A percentile compares a stretch with the other conserved stretches of the same genome.
Evolutionary conservation across 208 protist genomes (phyloP).

Genomic region (Wallacemonas sp.): DNA sequence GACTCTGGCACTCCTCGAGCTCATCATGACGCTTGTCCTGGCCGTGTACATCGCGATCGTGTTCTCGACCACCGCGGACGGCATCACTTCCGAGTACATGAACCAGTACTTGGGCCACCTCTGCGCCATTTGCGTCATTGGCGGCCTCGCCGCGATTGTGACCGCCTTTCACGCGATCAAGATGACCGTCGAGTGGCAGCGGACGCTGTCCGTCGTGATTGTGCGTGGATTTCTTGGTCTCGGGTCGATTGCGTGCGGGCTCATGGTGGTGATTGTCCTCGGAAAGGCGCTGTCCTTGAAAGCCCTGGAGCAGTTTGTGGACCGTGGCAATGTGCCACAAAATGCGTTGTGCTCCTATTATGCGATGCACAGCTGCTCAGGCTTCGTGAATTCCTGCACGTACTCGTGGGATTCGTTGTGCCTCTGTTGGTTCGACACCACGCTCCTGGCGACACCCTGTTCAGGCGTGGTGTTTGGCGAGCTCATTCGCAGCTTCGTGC

Average conservation of each 20-base stretch:
- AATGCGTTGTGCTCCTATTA: conserved; percentile 33
- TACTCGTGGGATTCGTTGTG: not conserved
- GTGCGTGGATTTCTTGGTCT: conserved; percentile 24
- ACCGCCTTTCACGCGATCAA: conserved; percentile 49
- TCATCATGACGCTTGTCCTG: conserved; percentile 37
- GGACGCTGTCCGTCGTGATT: conserved; percentile 11
- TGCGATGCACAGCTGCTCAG: conserved; percentile 35
- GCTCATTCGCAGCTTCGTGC: conserved; percentile 29
- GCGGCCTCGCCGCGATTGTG: conserved; percentile 26
- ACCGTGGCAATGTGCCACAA: not conserved
- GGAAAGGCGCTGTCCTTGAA: conserved; percentile 17
- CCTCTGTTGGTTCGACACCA: not conserved
- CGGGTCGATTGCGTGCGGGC: conserved; percentile 29
- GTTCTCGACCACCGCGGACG: conserved; percentile 14
- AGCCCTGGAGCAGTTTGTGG: not conserved
- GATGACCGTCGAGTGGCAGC: conserved; percentile 44
- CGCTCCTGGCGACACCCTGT: conserved; percentile 9
- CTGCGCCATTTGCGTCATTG: conserved; percentile 27
- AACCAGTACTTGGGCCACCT: conserved; percentile 31
- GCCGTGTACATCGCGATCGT: conserved; percentile 33
- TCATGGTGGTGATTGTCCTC: conserved; percentile 44
- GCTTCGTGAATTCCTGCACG: conserved; percentile 33
- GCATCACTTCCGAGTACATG: conserved; percentile 39
- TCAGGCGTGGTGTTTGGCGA: conserved; percentile 3
- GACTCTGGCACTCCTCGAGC: conserved; percentile 47